Base-by-base conservation (phyloP, 345 rosid species). In the Laguncularia racemosa region DNA sequence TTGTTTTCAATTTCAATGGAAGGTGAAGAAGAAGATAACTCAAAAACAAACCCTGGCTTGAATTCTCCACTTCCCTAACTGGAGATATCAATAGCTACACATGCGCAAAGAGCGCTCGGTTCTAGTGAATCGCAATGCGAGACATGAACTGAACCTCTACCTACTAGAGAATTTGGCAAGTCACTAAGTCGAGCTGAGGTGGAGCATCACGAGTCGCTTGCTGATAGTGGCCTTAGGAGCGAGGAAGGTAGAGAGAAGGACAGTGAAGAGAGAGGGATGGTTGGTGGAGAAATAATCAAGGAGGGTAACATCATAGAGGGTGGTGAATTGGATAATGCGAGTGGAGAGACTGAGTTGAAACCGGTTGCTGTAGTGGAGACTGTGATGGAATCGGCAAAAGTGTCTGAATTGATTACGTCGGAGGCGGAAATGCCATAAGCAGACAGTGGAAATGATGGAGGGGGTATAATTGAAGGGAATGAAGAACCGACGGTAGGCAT, bases 1-100 rank as follows among this genome's bases (percentile, higher is more conserved):
- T 23, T 21, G 40, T 20, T 23, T n/a, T n/a, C 13, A 53, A 26
- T 48, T 53, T 23, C 21, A 40, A 84, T 84, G 91, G 82, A 81
- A 47, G 43, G 70, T 61, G 87, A 72, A 60, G 91, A 79, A 50
- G 81, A 81, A 16, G 83, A 75, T 33, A 26, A 58, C 65, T 71
- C 21, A 45, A 63, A 52, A 28, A 13, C 7, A 10, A 9, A 33
- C 9, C 20, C 55, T 61, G 56, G 12, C 16, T 48, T 2, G 60
- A 38, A 44, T 58, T 33, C 69, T 54, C 43, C 72, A 54, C 46
- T 49, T 54, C 64, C 26, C 57, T 66, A 62, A 21, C 56, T 60
- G 62, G 66, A 52, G 13, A 26, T 56, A 6, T 20, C 48, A 44
- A 16, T 51, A n/a, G 40, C 62, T 13, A 53, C 16, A 10, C 13